Base-by-base conservation (phyloP, 139 green algal genomes). In the Chlamydomonas sp. region DNA sequence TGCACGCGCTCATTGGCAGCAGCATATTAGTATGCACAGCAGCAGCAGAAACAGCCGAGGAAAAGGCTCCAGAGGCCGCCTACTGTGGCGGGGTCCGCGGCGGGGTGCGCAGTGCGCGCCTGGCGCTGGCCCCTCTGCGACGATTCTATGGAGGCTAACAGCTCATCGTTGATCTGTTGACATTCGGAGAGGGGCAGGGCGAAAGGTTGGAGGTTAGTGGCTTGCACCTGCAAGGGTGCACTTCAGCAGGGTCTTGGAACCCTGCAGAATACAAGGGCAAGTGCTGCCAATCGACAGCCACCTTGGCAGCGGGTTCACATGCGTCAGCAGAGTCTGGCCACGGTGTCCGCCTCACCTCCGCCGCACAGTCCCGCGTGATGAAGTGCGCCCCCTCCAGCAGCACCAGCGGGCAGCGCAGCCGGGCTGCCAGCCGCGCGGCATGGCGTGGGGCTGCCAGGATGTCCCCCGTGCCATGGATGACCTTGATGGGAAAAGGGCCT, bases 311-410 rank as follows among this genome's bases (percentile, higher is more conserved):
- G n/a, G 20, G 72, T 5, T 61, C 14, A 14, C 31, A 4, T 62
- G 66, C 66, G 10, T 14, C 66, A 71, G 66, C 66, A 71, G 66
- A 14, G 10, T 10, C 66, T 10, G 10, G 66, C 3, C 16, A 15
- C 74, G 1, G 1, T 14, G 0, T 58, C 63, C 15, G 1, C 8
- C 74, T 4, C 77, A 94, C 87, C 84, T 94, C 72, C 4, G 61
- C 58, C 0, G 92, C 92, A 63, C 92, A 90, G 64, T 95, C 92
- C 0, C 93, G 85, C 2, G 89, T 79, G 2, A 93, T 86, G 74
- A 95, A 94, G 77, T 95, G 93, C 20, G 89, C 93, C 8, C 91
- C 89, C 20, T 92, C 83, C 76, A 93, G n/a, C 86, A 93, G 76
- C 64, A 93, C 79, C 69, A 90, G 79, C 20, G 78, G 78, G 7